phyloP scores from a whole-genome alignment of 768 basidiomycete genomes.

The Suillus plorans region DNA sequence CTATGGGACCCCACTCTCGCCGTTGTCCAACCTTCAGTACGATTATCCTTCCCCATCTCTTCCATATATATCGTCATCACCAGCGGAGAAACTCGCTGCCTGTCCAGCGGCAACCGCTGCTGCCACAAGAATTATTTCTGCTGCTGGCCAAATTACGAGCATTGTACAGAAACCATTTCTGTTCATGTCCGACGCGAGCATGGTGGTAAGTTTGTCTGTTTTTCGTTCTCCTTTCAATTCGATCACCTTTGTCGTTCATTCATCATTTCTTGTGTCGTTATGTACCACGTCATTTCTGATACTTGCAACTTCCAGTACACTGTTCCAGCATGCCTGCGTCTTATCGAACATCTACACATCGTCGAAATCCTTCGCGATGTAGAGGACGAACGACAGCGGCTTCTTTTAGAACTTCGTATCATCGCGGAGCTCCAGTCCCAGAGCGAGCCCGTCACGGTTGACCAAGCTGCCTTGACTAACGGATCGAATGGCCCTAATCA shows the following conservation, averaged over 20 bases:
- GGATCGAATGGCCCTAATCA: background rate
- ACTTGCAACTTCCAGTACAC: constrained; percentile 50
- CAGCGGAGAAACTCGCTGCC: constrained; percentile 53
- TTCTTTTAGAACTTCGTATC: constrained; percentile 41
- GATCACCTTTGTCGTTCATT: background rate
- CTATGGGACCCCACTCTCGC: constrained; percentile 7
- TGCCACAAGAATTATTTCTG: constrained; percentile 64
- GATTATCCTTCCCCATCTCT: constrained; percentile 61
- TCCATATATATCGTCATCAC: constrained; percentile 45
- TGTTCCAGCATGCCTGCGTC: constrained; percentile 70
- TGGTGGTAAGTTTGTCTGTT: constrained; percentile 51
- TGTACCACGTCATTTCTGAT: background rate
- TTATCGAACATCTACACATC: constrained; percentile 70
- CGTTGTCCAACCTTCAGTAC: background rate
- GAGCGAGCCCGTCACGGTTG: background rate
- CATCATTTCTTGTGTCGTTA: background rate
- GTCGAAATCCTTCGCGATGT: constrained; percentile 70
- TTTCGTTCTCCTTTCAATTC: constrained; percentile 1
- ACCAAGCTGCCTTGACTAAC: background rate
- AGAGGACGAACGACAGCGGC: constrained; percentile 41
- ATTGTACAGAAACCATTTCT: constrained; percentile 70
- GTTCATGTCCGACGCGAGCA: constrained; percentile 68
- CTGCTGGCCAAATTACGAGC: constrained; percentile 64
- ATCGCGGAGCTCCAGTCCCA: background rate
- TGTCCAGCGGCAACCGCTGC: constrained; percentile 62